These are phyloP conservation scores for Nakaseomyces glabratus DNA, from an alignment of 1,139 yeast species.

Conservation along the genomic window DNA sequence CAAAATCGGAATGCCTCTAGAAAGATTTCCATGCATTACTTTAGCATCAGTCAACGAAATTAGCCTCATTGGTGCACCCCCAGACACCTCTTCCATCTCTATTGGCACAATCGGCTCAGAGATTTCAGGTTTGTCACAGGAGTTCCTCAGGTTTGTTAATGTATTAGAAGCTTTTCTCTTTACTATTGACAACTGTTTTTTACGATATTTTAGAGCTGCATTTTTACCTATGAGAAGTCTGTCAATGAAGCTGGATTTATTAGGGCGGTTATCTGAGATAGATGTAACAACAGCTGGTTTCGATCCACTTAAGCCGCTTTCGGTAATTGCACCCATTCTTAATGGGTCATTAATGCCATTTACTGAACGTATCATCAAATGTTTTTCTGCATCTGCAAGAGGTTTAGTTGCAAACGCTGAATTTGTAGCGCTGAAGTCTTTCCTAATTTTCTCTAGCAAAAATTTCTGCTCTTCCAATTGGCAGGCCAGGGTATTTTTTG, in stretches of 20 bases:
- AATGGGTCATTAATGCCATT: neutral
- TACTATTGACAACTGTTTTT: neutral
- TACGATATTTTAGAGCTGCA: neutral
- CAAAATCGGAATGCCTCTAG: too few relatives aligned
- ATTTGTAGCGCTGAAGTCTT: constrained; percentile 1
- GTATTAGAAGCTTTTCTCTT: neutral
- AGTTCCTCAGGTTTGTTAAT: neutral
- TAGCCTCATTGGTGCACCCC: constrained; percentile 1
- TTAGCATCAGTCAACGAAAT: constrained; percentile 3
- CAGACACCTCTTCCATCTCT: neutral
- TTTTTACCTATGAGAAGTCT: neutral
- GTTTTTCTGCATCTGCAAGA: too few relatives aligned
- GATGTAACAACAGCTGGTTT: neutral
- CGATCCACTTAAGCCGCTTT: neutral
- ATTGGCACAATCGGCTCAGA: constrained; percentile 2
- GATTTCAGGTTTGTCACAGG: neutral
- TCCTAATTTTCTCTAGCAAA: neutral
- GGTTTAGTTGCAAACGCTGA: constrained; percentile 2
- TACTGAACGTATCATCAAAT: too few relatives aligned
- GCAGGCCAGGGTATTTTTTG: too few relatives aligned
- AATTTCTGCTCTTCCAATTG: constrained; percentile 1
- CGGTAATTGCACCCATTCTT: neutral
- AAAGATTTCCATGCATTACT: constrained; percentile 1
- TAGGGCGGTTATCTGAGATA: too few relatives aligned
- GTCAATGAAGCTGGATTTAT: neutral